phyloP scores from a whole-genome alignment of 768 basidiomycete genomes.

The Cystofilobasidium ferigula region DNA sequence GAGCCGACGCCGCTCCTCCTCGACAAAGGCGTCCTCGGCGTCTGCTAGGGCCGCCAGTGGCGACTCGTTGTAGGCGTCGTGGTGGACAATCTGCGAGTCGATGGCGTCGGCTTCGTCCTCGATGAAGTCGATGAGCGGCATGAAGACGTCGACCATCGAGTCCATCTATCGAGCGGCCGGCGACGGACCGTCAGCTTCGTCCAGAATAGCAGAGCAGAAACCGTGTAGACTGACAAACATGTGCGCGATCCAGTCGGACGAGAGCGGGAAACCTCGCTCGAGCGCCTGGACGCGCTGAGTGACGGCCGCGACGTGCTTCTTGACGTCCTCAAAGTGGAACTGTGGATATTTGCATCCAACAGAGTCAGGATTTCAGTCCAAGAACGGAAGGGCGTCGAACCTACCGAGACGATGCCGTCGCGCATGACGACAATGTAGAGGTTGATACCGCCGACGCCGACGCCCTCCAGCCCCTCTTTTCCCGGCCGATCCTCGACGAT shows the following conservation, averaged over 20 bases:
- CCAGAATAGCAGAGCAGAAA: too few relatives aligned
- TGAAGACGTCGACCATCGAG: slow-evolving; percentile 87
- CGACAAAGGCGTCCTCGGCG: not conserved
- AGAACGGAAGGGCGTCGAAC: too few relatives aligned
- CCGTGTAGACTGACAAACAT: slow-evolving; percentile 39
- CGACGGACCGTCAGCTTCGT: not conserved
- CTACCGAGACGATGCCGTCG: slow-evolving; percentile 57
- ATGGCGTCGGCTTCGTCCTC: slow-evolving; percentile 69
- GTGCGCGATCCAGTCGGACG: slow-evolving; percentile 89
- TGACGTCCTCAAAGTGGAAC: slow-evolving; percentile 86
- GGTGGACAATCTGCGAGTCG: slow-evolving; percentile 53
- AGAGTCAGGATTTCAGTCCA: not conserved
- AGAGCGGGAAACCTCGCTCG: slow-evolving; percentile 54
- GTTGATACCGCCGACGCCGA: slow-evolving; percentile 59
- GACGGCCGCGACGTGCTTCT: slow-evolving; percentile 71
- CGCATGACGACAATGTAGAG: slow-evolving; percentile 82
- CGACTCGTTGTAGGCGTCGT: slow-evolving; percentile 13
- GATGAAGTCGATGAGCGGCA: slow-evolving; percentile 68
- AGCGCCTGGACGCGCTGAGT: slow-evolving; percentile 56
- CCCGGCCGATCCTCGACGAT: slow-evolving; percentile 43
- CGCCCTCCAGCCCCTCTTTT: slow-evolving; percentile 43
- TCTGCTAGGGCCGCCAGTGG: slow-evolving; percentile 2
- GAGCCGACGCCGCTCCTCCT: slow-evolving; percentile 3
- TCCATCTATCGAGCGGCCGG: slow-evolving; percentile 45
- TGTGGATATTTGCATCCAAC: slow-evolving; percentile 32